Evolutionary conservation across 2,329 filamentous ascomycete species (phyloP).

Genomic region (Simplicillium sp.): DNA sequence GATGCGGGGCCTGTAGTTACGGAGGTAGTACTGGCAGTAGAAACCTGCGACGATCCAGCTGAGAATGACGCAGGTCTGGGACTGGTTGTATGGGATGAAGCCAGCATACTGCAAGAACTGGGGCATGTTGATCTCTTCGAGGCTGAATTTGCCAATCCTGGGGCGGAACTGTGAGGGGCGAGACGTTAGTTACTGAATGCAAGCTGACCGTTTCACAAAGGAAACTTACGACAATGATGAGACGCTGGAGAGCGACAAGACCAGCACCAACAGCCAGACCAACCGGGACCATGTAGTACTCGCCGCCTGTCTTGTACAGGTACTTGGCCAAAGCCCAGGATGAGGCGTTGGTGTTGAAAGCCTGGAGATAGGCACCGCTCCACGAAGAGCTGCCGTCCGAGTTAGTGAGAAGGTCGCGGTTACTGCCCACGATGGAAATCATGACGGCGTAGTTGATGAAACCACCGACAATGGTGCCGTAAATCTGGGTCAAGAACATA

Average conservation of each 20-base stretch:
- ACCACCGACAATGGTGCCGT: conserved; percentile 43
- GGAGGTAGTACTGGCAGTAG: conserved; percentile 40
- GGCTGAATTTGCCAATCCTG: conserved; percentile 29
- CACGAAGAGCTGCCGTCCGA: conserved; percentile 38
- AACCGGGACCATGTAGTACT: conserved; percentile 38
- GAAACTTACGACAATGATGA: conserved; percentile 28
- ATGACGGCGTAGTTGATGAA: conserved; percentile 47
- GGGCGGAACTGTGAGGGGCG: conserved; percentile 29
- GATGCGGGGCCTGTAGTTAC: conserved; percentile 39
- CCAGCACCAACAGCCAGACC: conserved; percentile 38
- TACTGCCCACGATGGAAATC: conserved; percentile 39
- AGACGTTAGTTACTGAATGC: conserved; percentile 5
- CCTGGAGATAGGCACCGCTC: conserved; percentile 42
- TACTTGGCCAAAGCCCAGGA: conserved; percentile 43
- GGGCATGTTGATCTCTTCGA: conserved; percentile 38
- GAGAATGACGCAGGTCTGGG: conserved; percentile 44
- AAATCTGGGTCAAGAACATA: conserved; percentile 48
- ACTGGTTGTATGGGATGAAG: conserved; percentile 43
- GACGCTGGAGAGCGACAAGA: conserved; percentile 32
- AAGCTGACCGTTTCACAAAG: too few species aligned
- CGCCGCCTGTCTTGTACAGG: conserved; percentile 34
- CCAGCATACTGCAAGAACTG: conserved; percentile 46
- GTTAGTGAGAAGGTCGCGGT: conserved; percentile 35
- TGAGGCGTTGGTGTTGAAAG: conserved; percentile 35
- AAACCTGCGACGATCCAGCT: conserved; percentile 35